Evolutionary conservation across 2,329 filamentous ascomycete genomes (phyloP).

Genomic region (Aureobasidium musti): DNA sequence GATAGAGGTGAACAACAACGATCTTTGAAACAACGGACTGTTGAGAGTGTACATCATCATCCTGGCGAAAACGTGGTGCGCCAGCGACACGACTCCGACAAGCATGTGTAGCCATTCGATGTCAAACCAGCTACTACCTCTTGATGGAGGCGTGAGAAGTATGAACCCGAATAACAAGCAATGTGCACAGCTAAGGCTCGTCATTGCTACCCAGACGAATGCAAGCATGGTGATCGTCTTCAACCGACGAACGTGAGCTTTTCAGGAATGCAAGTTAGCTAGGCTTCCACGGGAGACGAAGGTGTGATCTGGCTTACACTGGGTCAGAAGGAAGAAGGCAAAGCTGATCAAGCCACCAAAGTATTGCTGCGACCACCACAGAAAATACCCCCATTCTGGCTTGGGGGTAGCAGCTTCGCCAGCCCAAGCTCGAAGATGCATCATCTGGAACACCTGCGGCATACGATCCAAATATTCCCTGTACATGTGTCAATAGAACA

Average conservation of each 20-base stretch:
- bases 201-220: constrained; percentile 21
- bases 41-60: neutral
- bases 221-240: neutral
- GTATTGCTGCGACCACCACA: constrained; percentile 26
- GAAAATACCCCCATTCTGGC: constrained; percentile 6
- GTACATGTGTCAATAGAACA: neutral
- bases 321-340: constrained; percentile 15
- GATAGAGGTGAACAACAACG: neutral
- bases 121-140: neutral
- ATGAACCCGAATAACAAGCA: constrained; percentile 15
- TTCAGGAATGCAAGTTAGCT: neutral
- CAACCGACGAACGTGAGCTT: constrained; percentile 16
- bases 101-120: neutral
- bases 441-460: constrained; percentile 18
- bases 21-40: neutral
- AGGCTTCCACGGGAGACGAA: neutral
- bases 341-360: constrained; percentile 15
- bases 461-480: neutral
- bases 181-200: constrained; percentile 21
- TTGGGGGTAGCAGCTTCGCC: neutral
- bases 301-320: neutral
- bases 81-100: neutral
- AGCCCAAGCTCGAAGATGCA: constrained; percentile 19
- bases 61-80: neutral
- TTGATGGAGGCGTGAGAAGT: constrained; percentile 11